Base-by-base conservation (phyloP, 2,329 filamentous ascomycete genomes). In the Claviceps sp. region DNA sequence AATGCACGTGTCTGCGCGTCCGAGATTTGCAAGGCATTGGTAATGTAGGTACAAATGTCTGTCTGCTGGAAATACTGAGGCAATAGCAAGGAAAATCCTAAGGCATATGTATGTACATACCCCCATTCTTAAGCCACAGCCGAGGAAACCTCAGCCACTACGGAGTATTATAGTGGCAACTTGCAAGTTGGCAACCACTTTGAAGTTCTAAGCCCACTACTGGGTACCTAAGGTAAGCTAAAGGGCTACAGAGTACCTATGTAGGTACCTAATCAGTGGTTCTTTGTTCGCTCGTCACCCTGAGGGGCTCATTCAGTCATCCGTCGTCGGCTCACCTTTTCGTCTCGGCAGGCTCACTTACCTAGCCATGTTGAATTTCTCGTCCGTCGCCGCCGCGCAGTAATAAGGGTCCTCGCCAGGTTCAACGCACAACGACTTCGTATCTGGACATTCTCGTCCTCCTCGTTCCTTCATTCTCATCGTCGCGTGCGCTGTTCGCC, bases 111-210 rank as follows among this genome's bases (percentile, higher is more conserved):
- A 14, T 16, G 10, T 24, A 48, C 19, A 17, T 26, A 7, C n/a
- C 14, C 7, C 4, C 43, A 45, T 5, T n/a, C 8, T 17, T 10
- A 19, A 47, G 44, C 44, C 44, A 11, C 48, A 47, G 41, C 57
- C 58, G 58, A 58, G 52, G 57, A 55, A 56, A 52, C 49, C 34
- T 57, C 58, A 55, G 52, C 44, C 26, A 46, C 43, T 46, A 46
- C 39, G 1, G 19, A 19, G 19, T 19, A 19, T 19, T 19, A 19
- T 19, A 19, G 19, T 19, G 19, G 19, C 19, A 19, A 19, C 19
- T 19, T 19, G 19, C 19, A 19, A 19, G 19, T 19, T 19, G 24
- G 24, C 17, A 34, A 8, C 26, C 26, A 19, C n/a, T 11, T n/a
- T 5, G 6, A 19, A 2, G 19, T 2, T 19, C 19, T 19, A 19